Conservation (phyloP, 768 basidiomycete genomes). For the Collybiopsis confluens region DNA sequence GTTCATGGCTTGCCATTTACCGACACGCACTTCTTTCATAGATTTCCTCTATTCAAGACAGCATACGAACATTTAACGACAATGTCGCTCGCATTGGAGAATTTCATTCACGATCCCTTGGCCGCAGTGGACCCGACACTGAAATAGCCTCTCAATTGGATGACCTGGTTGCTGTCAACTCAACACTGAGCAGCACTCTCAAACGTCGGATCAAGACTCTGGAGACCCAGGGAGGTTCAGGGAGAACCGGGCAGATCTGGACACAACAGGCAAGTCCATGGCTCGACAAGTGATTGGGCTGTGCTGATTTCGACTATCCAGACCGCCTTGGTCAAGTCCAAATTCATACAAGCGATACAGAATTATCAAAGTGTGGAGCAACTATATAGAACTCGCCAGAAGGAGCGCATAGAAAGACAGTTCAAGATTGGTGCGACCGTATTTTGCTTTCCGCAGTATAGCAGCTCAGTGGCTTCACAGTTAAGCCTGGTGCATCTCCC, state of each 20-base stretch:
- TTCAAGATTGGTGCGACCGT: slow-evolving; percentile 70
- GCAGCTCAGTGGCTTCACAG: slow-evolving; percentile 29
- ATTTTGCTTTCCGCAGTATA: not conserved
- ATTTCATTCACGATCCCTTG: slow-evolving; percentile 69
- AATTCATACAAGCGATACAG: slow-evolving; percentile 85
- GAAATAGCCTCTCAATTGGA: slow-evolving; percentile 54
- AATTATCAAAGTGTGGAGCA: slow-evolving; percentile 81
- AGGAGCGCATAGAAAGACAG: slow-evolving; percentile 80
- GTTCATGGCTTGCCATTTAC: not conserved
- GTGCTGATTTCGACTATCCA: slow-evolving; percentile 24
- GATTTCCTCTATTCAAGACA: slow-evolving; percentile 77
- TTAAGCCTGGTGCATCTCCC: slow-evolving; percentile 89
- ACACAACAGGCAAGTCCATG: slow-evolving; percentile 74
- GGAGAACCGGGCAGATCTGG: slow-evolving; percentile 68
- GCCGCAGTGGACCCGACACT: slow-evolving; percentile 63
- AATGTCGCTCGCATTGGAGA: slow-evolving; percentile 69
- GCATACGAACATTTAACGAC: slow-evolving; percentile 59
- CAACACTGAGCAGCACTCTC: slow-evolving; percentile 60
- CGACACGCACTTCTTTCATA: slow-evolving; percentile 20
- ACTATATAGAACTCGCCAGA: slow-evolving; percentile 72
- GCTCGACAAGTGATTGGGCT: too few species aligned
- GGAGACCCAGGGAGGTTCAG: slow-evolving; percentile 60
- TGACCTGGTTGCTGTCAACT: slow-evolving; percentile 66
- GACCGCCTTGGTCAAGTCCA: slow-evolving; percentile 65
- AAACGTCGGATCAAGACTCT: slow-evolving; percentile 72